Percentiles rank a stretch among this genome's conserved stretches.
Conservation (phyloP, 257 asterid genomes). For the Solanum clarkiae region DNA sequence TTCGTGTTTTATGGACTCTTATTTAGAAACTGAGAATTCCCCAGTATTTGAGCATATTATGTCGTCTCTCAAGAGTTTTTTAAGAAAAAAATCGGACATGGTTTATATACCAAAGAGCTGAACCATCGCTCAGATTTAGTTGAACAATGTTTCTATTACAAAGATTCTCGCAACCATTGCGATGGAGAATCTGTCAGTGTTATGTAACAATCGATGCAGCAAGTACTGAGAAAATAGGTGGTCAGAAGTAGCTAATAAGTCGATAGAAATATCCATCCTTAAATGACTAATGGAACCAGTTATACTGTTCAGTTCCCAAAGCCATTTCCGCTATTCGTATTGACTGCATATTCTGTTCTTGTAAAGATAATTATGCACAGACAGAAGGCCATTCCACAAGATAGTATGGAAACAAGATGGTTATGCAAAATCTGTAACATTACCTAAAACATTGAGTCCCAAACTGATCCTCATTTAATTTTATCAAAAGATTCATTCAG, state of each 20-base stretch:
- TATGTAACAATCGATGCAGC: neutral
- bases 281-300: neutral
- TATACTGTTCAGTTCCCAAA: neutral
- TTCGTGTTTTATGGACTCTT: neutral
- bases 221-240: neutral
- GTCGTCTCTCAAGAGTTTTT: neutral
- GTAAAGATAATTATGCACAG: neutral
- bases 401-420: neutral
- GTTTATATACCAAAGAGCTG: neutral
- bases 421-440: neutral
- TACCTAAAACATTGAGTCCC: neutral
- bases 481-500: neutral
- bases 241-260: neutral
- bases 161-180: neutral
- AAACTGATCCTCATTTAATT: neutral
- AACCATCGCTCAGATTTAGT: neutral
- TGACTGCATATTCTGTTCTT: neutral
- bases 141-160: neutral
- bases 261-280: neutral
- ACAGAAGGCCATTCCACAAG: neutral
- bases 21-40: neutral
- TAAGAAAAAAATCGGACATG: neutral
- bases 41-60: neutral
- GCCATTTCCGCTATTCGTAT: neutral
- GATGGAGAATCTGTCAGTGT: neutral